Base-by-base conservation (phyloP, 768 basidiomycete genomes). In the Gautieria morchelliformis region DNA sequence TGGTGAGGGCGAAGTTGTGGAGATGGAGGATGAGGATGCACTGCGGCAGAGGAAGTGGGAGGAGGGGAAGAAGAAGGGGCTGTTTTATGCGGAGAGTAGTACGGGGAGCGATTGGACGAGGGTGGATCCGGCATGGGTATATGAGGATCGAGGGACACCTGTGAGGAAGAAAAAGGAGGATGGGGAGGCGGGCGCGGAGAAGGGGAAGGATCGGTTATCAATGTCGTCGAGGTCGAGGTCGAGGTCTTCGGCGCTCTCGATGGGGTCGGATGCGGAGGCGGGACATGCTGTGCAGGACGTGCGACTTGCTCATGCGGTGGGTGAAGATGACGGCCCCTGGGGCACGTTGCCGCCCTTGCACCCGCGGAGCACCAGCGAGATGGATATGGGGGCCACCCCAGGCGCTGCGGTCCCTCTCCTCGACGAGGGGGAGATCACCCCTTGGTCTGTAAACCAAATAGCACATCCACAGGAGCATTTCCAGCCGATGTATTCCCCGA, bases 11-110 rank as follows among this genome's bases (percentile, higher is more conserved):
- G 65, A 62, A 54, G 63, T 71, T 35, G 14, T 37, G 35, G 35
- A 37, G 14, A 9, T 37, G 35, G 35, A 37, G 9, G 65, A 64
- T 20, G 74, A 74, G 52, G 75, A 78, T 56, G 69, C 71, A 53
- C 66, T 78, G 54, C 66, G 74, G 27, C 62, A 67, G 46, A 64
- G 71, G 61, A 66, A 75, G 58, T 77, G 69, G 65, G 67, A 70
- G 32, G 65, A 71, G 52, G 75, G 76, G 57, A 65, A 70, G 63
- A 52, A 39, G 32, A 39, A 49, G 24, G 56, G 45, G 15, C 30
- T 40, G 11, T 39, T 37, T 40, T 49, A 52, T 30, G 37, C 47
- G 10, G 56, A 52, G 48, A 58, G 56, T 40, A 52, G 46, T 15
- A 27, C 33, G 8, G 37, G 58, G 32, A 58, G 58, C 37, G 52